Base-by-base conservation (phyloP, 139 green algal species). In the Chlamydomonas schloesseri region DNA sequence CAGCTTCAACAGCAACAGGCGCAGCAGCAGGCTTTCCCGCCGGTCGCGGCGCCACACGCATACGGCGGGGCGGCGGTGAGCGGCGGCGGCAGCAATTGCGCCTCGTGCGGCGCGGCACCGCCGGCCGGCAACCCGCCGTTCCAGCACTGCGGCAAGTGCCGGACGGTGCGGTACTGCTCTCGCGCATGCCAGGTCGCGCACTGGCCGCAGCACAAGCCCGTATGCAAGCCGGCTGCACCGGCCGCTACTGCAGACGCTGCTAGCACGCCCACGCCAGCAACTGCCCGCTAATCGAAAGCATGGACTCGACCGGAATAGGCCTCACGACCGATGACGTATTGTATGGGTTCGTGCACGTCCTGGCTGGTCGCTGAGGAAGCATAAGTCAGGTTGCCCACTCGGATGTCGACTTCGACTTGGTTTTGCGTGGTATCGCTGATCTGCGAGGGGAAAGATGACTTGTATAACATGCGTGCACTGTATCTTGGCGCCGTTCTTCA, bases 161-260 rank as follows among this genome's bases (percentile, higher is more conserved):
- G 79, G 2, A 10, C 14, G 14, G 79, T 76, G 50, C 31, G 47
- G 10, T 85, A 85, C 46, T 85, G 79, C 79, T 70, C n/a, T 20
- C n/a, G 47, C 17, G 79, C 79, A 10, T 85, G 79, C n/a, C 79
- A 85, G 67, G 33, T 85, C n/a, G 79, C n/a, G 64, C 42, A 84
- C 64, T 84, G 78, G 78, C 42, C 57, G 8, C 5, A 67, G 29
- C 78, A 84, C 65, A 84, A 84, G 78, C 36, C 5, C 2, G 42
- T 18, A 4, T 84, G 78, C 64, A 21, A 65, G 26, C 34, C 28
- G 28, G 15, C 13, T 1, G 1, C 28, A 1, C 29, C 72, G 28
- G 46, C n/a, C 6, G 78, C 78, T 23, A n/a, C 42, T n/a, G 64
- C n/a, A n/a, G n/a, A n/a, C n/a, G n/a, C 33, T 5, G 33, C 78